A percentile compares a stretch with the other conserved stretches of the same genome.
phyloP scores from a whole-genome alignment of 140 eudicot species.

The Senecio squalidus region DNA sequence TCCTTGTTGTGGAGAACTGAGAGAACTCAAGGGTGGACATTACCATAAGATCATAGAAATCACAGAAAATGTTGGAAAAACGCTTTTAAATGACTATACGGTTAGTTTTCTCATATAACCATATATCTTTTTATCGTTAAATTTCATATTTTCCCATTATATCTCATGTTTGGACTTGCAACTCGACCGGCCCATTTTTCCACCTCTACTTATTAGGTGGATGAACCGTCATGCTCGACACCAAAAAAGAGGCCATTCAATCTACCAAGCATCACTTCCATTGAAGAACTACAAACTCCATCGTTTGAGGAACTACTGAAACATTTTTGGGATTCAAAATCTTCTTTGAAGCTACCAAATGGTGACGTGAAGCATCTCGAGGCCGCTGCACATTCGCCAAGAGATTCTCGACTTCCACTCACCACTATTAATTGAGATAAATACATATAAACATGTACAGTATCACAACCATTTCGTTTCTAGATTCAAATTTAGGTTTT shows the following conservation, averaged over 20 bases:
- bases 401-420: conserved; percentile 74
- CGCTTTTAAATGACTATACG: conserved; percentile 76
- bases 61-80: conserved; percentile 89
- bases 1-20: conserved; percentile 85
- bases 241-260: conserved; percentile 74
- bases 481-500: conserved; percentile 26
- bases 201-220: conserved; percentile 46
- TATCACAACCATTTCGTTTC: conserved; percentile 3
- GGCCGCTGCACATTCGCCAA: conserved; percentile 24
- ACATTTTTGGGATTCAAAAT: conserved; percentile 75
- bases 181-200: background rate
- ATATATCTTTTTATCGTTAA: background rate
- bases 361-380: conserved; percentile 67
- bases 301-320: conserved; percentile 78
- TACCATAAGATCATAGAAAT: conserved; percentile 81
- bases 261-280: conserved; percentile 73
- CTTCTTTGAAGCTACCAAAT: conserved; percentile 60
- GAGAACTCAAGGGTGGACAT: conserved; percentile 81
- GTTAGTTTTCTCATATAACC: conserved; percentile 34
- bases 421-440: conserved; percentile 51
- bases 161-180: background rate
- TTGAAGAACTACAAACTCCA: conserved; percentile 89
- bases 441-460: conserved; percentile 15
- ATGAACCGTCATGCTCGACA: conserved; percentile 86
- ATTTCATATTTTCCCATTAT: background rate